A percentile compares a stretch with the other conserved stretches of the same genome.
phyloP scores from a whole-genome alignment of 192 early-diverging fungal genomes.

The Coemansia javaensis region DNA sequence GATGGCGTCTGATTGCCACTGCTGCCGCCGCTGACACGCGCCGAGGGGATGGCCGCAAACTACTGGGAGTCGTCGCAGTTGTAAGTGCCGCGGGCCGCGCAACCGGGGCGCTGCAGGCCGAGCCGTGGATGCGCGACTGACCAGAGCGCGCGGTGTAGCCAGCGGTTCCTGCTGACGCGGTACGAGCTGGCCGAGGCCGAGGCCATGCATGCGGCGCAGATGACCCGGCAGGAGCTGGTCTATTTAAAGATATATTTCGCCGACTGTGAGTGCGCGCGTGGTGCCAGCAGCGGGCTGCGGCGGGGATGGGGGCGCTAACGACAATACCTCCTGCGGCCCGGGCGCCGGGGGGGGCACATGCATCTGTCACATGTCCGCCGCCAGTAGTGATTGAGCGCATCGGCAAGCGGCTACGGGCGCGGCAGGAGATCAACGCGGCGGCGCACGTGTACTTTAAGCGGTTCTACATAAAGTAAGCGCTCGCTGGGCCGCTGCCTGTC shows the following conservation, averaged over 20 bases:
- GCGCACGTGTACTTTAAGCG: conserved; percentile 85
- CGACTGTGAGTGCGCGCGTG: conserved; percentile 14
- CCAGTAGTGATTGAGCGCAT: conserved; percentile 69
- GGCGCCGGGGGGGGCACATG: neutral
- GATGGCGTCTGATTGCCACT: too few species aligned
- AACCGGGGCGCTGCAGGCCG: too few species aligned
- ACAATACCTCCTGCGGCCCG: neutral
- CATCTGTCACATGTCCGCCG: neutral
- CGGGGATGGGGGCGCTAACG: too few species aligned
- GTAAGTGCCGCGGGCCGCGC: conserved; percentile 10
- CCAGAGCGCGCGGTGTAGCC: too few species aligned
- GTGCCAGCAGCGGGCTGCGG: too few species aligned
- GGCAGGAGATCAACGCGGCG: conserved; percentile 81
- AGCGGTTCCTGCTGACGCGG: conserved; percentile 41
- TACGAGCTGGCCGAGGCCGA: conserved; percentile 40
- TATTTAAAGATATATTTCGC: conserved; percentile 37
- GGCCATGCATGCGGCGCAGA: conserved; percentile 14
- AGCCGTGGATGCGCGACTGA: too few species aligned
- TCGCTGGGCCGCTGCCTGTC: neutral
- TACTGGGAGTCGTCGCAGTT: conserved; percentile 51
- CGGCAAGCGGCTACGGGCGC: conserved; percentile 62
- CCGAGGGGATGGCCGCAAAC: conserved; percentile 51
- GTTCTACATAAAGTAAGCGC: conserved; percentile 76
- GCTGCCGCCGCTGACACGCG: too few species aligned
- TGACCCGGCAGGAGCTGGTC: conserved; percentile 16